Conservation (phyloP, 495 filamentous ascomycete species). For the Aspergillus steynii region DNA sequence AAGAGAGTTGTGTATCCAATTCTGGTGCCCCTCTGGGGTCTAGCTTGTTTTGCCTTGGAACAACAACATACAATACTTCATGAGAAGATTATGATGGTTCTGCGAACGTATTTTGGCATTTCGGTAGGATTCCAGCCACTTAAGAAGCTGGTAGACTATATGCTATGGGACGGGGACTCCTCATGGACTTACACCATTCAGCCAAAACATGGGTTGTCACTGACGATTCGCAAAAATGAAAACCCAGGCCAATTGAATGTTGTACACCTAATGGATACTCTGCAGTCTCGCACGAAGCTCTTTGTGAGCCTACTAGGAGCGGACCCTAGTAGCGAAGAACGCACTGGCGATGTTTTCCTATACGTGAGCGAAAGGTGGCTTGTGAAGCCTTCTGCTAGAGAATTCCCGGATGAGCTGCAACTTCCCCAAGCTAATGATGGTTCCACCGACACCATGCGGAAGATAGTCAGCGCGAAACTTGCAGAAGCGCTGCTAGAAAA, state of each 20-base stretch:
- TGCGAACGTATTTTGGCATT: slow-evolving; percentile 51
- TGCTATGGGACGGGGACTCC: slow-evolving; percentile 54
- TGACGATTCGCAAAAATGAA: slow-evolving; percentile 27
- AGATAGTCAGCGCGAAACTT: slow-evolving; percentile 61
- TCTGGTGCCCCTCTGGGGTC: slow-evolving; percentile 67
- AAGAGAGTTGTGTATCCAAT: slow-evolving; percentile 67
- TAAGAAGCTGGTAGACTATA: slow-evolving; percentile 45
- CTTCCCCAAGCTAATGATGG: slow-evolving; percentile 30
- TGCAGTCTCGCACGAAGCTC: slow-evolving; percentile 43
- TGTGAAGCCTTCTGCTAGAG: slow-evolving; percentile 22
- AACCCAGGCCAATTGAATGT: slow-evolving; percentile 29
- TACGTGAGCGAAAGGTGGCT: slow-evolving; percentile 66
- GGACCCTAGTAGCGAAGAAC: slow-evolving; percentile 53
- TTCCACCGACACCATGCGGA: slow-evolving; percentile 40
- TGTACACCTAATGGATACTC: slow-evolving; percentile 39
- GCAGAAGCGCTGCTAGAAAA: slow-evolving; percentile 66
- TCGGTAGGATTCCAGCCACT: slow-evolving; percentile 45
- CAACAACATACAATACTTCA: slow-evolving; percentile 28
- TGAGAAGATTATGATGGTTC: slow-evolving; percentile 32
- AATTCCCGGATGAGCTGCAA: slow-evolving; percentile 24
- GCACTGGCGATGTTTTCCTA: slow-evolving; percentile 63
- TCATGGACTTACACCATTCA: slow-evolving; percentile 47
- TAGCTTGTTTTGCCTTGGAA: slow-evolving; percentile 56
- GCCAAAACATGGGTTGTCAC: slow-evolving; percentile 34
- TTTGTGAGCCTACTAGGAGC: slow-evolving; percentile 57